These are phyloP conservation scores for Boletellus deceptivus DNA, from an alignment of 1,284 basidiomycete species.

Conservation along the genomic window DNA sequence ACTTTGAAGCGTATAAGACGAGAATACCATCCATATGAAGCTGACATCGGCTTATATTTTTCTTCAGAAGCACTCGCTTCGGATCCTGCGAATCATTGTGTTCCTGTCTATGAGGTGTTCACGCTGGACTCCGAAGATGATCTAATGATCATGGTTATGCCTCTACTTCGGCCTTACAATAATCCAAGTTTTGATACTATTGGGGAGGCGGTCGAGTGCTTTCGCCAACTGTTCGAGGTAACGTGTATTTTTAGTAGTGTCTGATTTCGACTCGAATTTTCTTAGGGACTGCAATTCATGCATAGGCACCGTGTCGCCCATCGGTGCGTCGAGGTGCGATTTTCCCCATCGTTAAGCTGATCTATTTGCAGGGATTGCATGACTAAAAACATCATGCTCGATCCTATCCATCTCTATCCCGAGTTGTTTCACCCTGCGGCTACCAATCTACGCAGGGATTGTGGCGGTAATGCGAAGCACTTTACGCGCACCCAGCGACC, in stretches of 20 bases:
- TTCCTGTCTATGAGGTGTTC: slow-evolving; percentile 16
- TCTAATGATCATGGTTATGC: slow-evolving; percentile 22
- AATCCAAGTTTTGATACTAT: slow-evolving; percentile 35
- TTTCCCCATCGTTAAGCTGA: no score
- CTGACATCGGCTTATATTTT: slow-evolving; percentile 26
- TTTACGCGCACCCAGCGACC: slow-evolving; percentile 10
- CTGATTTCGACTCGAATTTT: no score
- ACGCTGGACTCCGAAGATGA: not conserved
- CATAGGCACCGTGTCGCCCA: slow-evolving; percentile 25
- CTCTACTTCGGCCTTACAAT: no score
- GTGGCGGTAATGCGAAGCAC: slow-evolving; percentile 1
- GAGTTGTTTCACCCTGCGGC: slow-evolving; percentile 8
- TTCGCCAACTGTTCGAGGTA: slow-evolving; percentile 36
- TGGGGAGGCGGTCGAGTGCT: slow-evolving; percentile 35
- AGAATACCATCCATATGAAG: slow-evolving; percentile 24
- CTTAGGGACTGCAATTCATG: slow-evolving; percentile 24
- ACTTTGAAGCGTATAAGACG: slow-evolving; percentile 28
- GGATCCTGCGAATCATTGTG: slow-evolving; percentile 9
- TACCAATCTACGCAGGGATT: not conserved
- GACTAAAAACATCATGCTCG: slow-evolving; percentile 13
- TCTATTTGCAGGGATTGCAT: slow-evolving; percentile 11
- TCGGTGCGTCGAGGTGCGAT: not conserved
- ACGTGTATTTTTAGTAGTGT: no score
- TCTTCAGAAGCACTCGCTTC: slow-evolving; percentile 14
- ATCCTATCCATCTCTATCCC: slow-evolving; percentile 6